Conservation (phyloP, 208 protist genomes). For the Trypanosoma rangeli region DNA sequence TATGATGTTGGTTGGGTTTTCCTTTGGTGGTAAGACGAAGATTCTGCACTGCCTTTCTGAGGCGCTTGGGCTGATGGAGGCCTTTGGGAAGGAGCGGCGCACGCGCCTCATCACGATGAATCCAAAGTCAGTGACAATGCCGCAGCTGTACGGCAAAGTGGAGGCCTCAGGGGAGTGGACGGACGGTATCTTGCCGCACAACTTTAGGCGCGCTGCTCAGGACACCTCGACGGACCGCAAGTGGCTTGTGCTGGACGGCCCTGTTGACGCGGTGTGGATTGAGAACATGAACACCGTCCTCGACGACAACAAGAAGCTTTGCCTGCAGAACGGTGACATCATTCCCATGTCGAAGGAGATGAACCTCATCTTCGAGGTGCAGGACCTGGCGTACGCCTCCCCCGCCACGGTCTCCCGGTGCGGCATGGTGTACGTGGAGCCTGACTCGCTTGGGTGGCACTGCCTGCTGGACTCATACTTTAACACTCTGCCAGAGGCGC, state of each 20-base stretch:
- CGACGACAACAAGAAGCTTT: conserved; percentile 99
- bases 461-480: conserved; percentile 90
- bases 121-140: conserved; percentile 96
- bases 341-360: conserved; percentile 96
- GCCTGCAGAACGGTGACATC: conserved; percentile 96
- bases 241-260: conserved; percentile 97
- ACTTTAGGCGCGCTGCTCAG: conserved; percentile 89
- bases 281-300: conserved; percentile 99
- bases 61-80: conserved; percentile 82
- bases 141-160: conserved; percentile 95
- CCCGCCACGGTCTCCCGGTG: conserved; percentile 98
- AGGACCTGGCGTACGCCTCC: conserved; percentile 96
- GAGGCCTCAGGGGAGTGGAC: conserved; percentile 97
- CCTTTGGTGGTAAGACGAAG: conserved; percentile 93
- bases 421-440: conserved; percentile 98
- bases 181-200: conserved; percentile 95
- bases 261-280: conserved; percentile 99
- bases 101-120: conserved; percentile 92
- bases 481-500: conserved; percentile 61
- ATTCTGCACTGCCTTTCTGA: conserved; percentile 85
- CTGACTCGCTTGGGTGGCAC: conserved; percentile 92
- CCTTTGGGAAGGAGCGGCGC: conserved; percentile 66
- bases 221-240: conserved; percentile 87
- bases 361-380: conserved; percentile 98
- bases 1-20: conserved; percentile 97